Evolutionary conservation across 768 basidiomycete species (phyloP).

Genomic region (Sarcodon aspratus): DNA sequence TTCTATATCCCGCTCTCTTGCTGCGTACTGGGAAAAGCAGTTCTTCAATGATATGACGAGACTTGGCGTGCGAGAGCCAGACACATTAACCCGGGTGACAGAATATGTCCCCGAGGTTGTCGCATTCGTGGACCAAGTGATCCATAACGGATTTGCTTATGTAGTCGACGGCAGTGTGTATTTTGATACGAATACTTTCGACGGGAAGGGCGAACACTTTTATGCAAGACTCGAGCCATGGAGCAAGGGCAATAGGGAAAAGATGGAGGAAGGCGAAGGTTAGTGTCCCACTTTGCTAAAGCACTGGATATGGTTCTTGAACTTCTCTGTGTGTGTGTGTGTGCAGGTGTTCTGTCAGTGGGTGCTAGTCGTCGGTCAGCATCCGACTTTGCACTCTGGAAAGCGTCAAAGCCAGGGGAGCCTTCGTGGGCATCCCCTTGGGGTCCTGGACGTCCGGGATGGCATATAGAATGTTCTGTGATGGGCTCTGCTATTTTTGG

Average conservation of each 20-base stretch:
- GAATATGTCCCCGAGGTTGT: constrained; percentile 97
- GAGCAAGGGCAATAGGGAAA: constrained; percentile 86
- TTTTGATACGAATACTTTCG: constrained; percentile 81
- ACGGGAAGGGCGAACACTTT: constrained; percentile 60
- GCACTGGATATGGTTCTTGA: not conserved
- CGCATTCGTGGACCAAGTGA: constrained; percentile 73
- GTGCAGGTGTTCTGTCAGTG: constrained; percentile 44
- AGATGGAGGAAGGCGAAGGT: constrained; percentile 93
- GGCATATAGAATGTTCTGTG: constrained; percentile 99
- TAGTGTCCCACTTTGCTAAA: constrained; percentile 2
- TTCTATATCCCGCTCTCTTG: constrained; percentile 68
- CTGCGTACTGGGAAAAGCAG: constrained; percentile 79
- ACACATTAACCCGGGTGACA: constrained; percentile 88
- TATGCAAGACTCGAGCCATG: constrained; percentile 96
- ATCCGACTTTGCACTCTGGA: constrained; percentile 97
- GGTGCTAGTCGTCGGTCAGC: constrained; percentile 62
- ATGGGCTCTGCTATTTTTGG: constrained; percentile 93
- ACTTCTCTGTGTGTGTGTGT: not conserved
- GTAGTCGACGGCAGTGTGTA: constrained; percentile 77
- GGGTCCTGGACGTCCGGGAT: constrained; percentile 93
- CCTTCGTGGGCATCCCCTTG: constrained; percentile 95
- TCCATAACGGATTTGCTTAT: constrained; percentile 79
- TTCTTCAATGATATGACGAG: constrained; percentile 91
- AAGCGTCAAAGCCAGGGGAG: constrained; percentile 91
- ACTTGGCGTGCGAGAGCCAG: constrained; percentile 79